Evolutionary conservation across 2,329 filamentous ascomycete species (phyloP).

Genomic region (Rhynchosporium agropyri): DNA sequence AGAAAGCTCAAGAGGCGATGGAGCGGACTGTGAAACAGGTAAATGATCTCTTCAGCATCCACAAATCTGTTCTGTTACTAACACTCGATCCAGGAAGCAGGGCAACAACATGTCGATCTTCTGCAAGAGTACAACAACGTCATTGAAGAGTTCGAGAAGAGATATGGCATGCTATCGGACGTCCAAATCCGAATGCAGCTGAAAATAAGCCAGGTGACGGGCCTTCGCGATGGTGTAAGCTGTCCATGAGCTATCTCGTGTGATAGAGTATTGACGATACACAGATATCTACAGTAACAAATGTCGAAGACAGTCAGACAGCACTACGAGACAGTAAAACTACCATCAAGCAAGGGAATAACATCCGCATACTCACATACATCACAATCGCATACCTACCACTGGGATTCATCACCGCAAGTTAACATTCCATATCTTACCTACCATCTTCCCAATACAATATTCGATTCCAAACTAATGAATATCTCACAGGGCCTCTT

Average conservation of each 20-base stretch:
- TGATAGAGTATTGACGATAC: neutral
- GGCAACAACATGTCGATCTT: conserved; percentile 29
- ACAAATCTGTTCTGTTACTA: neutral
- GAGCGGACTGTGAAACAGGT: conserved; percentile 27
- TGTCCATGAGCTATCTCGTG: neutral
- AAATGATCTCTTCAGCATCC: neutral
- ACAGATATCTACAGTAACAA: conserved; percentile 32
- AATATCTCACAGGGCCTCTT: conserved; percentile 24
- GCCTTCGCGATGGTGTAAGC: conserved; percentile 31
- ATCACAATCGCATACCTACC: conserved; percentile 65
- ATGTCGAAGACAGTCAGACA: conserved; percentile 30
- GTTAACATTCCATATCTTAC: no score
- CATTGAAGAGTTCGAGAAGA: conserved; percentile 33
- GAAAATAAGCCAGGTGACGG: conserved; percentile 30
- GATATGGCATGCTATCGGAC: conserved; percentile 27
- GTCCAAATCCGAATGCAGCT: conserved; percentile 29
- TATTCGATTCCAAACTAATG: neutral
- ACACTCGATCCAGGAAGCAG: conserved; percentile 19
- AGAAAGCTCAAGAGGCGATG: conserved; percentile 31
- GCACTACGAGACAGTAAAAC: conserved; percentile 58
- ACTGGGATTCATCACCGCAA: conserved; percentile 57
- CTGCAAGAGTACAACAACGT: conserved; percentile 29
- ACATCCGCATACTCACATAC: conserved; percentile 60
- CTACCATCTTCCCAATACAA: neutral
- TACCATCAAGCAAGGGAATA: conserved; percentile 63